Evolutionary conservation across 495 filamentous ascomycete genomes (phyloP).

Genomic region (Neurospora sp.): DNA sequence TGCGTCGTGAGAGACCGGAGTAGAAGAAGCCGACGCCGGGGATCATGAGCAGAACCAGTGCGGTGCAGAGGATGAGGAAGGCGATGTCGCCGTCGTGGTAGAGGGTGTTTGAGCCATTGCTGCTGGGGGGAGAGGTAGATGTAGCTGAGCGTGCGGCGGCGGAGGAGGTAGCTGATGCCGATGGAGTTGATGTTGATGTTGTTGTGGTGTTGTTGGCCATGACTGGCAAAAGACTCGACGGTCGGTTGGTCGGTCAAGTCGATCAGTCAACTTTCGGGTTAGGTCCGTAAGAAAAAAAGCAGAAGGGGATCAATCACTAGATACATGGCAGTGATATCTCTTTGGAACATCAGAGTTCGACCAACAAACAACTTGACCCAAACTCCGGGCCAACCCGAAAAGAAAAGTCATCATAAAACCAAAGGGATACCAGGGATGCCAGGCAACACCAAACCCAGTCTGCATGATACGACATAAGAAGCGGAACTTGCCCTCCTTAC

Average conservation of each 20-base stretch:
- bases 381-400: neutral
- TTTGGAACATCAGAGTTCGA: neutral
- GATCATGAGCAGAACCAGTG: conserved; percentile 92
- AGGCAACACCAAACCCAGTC: neutral
- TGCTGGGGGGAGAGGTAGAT: conserved; percentile 15
- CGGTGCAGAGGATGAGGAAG: conserved; percentile 79
- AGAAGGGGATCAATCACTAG: neutral
- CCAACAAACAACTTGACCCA: neutral
- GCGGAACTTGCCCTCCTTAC: neutral
- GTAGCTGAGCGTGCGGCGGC: neutral
- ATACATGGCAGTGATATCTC: neutral
- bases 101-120: conserved; percentile 29
- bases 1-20: conserved; percentile 85
- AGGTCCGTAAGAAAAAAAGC: neutral
- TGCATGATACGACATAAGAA: neutral
- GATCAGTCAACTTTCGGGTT: neutral
- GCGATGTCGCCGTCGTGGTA: conserved; percentile 69
- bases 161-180: neutral
- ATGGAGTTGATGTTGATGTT: neutral
- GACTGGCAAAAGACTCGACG: neutral
- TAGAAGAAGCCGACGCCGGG: conserved; percentile 98
- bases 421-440: neutral
- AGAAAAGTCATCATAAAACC: neutral
- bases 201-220: neutral
- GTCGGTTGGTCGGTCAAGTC: neutral